Conservation (phyloP, 139 green algal species). For the Chlorella vulgaris region DNA sequence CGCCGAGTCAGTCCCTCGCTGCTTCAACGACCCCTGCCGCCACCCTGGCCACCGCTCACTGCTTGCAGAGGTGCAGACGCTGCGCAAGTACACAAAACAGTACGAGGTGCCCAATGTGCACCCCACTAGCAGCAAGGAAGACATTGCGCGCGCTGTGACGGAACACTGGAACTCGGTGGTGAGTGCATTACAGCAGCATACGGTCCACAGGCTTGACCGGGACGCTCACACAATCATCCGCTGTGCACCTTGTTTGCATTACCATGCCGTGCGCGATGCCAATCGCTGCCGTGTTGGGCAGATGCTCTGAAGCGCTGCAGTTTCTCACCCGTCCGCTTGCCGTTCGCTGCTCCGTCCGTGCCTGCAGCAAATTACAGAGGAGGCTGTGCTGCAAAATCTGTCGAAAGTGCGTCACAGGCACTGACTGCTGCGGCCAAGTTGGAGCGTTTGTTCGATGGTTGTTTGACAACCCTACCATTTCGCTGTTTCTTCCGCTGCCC, state of each 20-base stretch:
- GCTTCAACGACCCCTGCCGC: neutral
- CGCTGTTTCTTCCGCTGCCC: too few relatives aligned
- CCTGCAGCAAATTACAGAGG: slow-evolving; percentile 43
- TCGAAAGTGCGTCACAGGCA: slow-evolving; percentile 25
- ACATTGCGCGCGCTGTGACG: slow-evolving; percentile 33
- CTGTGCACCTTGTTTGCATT: too few relatives aligned
- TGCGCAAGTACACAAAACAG: slow-evolving; percentile 51
- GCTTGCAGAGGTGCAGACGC: slow-evolving; percentile 31
- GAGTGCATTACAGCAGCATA: too few relatives aligned
- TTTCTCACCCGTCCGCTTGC: neutral
- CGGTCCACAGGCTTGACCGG: too few relatives aligned
- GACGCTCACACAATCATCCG: too few relatives aligned
- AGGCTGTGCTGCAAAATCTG: slow-evolving; percentile 44
- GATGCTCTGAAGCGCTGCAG: neutral
- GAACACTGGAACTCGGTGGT: slow-evolving; percentile 48
- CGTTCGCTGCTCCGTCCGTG: neutral
- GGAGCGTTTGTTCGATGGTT: too few relatives aligned
- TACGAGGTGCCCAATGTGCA: slow-evolving; percentile 42
- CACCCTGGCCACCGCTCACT: too few relatives aligned
- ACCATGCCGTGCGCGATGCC: too few relatives aligned
- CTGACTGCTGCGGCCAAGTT: slow-evolving; percentile 6
- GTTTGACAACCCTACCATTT: too few relatives aligned
- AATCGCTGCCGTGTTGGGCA: too few relatives aligned
- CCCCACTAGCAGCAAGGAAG: slow-evolving; percentile 45
- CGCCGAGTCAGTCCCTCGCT: too few relatives aligned